Evolutionary conservation across 179 eudicot genomes (phyloP).

Genomic region (Silene noctiflora): DNA sequence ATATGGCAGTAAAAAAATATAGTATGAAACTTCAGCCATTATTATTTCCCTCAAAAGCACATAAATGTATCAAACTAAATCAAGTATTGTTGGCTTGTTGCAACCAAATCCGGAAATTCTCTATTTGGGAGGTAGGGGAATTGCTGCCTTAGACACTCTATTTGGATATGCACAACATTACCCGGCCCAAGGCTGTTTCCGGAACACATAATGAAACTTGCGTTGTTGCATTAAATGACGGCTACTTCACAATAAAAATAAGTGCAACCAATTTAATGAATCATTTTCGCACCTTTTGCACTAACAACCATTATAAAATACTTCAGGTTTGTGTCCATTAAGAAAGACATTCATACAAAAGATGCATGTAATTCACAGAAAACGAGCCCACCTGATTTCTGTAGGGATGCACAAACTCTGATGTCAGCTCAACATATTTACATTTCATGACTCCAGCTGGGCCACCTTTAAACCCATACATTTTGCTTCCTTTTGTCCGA

Average conservation of each 20-base stretch:
- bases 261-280: neutral
- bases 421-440: slow-evolving; percentile 66
- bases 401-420: slow-evolving; percentile 84
- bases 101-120: neutral
- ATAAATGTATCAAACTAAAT: neutral
- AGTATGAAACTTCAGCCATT: too few species aligned
- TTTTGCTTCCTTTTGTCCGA: slow-evolving; percentile 67
- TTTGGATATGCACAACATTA: neutral
- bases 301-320: neutral
- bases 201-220: neutral
- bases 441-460: slow-evolving; percentile 95
- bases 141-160: neutral
- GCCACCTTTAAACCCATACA: slow-evolving; percentile 91
- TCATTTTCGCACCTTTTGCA: neutral
- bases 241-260: neutral
- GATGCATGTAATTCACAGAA: neutral
- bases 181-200: neutral
- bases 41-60: neutral
- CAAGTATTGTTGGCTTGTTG: neutral
- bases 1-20: too few species aligned
- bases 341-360: too few species aligned
- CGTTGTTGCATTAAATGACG: too few species aligned
- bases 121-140: neutral
- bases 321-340: too few species aligned
- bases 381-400: slow-evolving; percentile 74